Conservation (phyloP, 2,329 filamentous ascomycete species). For the Fusarium hostae region DNA sequence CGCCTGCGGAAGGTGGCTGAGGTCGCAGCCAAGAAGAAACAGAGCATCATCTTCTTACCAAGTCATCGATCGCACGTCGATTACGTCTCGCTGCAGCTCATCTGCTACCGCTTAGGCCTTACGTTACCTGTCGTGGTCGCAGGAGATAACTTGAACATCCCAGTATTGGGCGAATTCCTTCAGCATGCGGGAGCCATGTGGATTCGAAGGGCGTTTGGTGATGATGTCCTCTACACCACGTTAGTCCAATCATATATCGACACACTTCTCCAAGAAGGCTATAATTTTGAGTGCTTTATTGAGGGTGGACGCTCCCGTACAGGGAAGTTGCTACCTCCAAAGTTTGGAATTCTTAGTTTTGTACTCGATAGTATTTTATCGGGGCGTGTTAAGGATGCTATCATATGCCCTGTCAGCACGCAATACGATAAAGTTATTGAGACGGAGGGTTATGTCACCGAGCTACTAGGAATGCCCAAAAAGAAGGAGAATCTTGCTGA, state of each 20-base stretch:
- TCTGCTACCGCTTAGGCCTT: constrained; percentile 93
- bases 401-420: constrained; percentile 94
- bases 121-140: constrained; percentile 91
- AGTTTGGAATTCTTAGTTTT: constrained; percentile 94
- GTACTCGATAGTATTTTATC: constrained; percentile 90
- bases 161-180: constrained; percentile 86
- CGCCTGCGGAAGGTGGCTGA: constrained; percentile 84
- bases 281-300: constrained; percentile 97
- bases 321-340: constrained; percentile 91
- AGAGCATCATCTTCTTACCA: constrained; percentile 95
- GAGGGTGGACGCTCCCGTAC: constrained; percentile 94
- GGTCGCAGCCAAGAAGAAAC: constrained; percentile 84
- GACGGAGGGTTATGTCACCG: constrained; percentile 94
- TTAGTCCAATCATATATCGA: constrained; percentile 98
- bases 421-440: constrained; percentile 99
- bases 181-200: constrained; percentile 98
- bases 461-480: constrained; percentile 93
- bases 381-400: constrained; percentile 86
- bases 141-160: constrained; percentile 96
- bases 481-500: constrained; percentile 93
- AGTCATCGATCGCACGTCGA: constrained; percentile 96
- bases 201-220: constrained; percentile 91
- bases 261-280: constrained; percentile 87
- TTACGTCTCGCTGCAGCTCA: constrained; percentile 93
- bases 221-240: constrained; percentile 89